phyloP scores from a whole-genome alignment of 164 flowering plant genomes.

The Buxus sempervirens region DNA sequence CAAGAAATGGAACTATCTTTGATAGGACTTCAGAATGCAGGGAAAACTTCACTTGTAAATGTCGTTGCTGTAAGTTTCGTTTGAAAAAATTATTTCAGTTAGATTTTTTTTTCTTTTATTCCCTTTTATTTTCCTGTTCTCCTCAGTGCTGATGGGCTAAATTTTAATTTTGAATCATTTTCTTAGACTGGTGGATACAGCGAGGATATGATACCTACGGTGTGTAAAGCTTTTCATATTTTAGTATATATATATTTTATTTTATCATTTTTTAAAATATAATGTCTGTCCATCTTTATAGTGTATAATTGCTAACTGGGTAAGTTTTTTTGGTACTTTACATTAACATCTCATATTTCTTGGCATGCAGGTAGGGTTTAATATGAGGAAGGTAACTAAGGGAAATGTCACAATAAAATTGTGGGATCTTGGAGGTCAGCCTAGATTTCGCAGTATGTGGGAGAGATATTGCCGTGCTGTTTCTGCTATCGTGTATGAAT shows the following conservation, averaged over 20 bases:
- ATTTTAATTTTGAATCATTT: slow-evolving; percentile 8
- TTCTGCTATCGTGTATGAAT: slow-evolving; percentile 80
- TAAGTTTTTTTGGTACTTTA: no score
- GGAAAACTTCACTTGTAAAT: slow-evolving; percentile 94
- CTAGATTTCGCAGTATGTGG: slow-evolving; percentile 99
- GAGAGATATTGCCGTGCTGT: slow-evolving; percentile 97
- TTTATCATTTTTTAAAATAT: background rate
- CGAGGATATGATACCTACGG: slow-evolving; percentile 99
- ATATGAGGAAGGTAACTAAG: slow-evolving; percentile 94
- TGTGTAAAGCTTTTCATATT: slow-evolving; percentile 27
- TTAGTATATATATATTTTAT: background rate
- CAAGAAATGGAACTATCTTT: slow-evolving; percentile 97
- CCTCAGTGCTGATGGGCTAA: background rate
- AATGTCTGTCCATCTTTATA: background rate
- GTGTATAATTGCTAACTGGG: background rate
- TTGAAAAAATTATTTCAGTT: background rate
- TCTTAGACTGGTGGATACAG: slow-evolving; percentile 92
- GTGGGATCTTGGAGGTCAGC: slow-evolving; percentile 99
- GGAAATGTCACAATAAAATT: slow-evolving; percentile 92
- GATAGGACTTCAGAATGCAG: slow-evolving; percentile 96
- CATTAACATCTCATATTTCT: background rate
- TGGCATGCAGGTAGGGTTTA: slow-evolving; percentile 75
- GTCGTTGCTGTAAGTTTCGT: slow-evolving; percentile 75
- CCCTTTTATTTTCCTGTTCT: background rate
- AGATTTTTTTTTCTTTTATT: background rate